phyloP scores from a whole-genome alignment of 208 protist genomes.

The Wallacemonas collosoma region DNA sequence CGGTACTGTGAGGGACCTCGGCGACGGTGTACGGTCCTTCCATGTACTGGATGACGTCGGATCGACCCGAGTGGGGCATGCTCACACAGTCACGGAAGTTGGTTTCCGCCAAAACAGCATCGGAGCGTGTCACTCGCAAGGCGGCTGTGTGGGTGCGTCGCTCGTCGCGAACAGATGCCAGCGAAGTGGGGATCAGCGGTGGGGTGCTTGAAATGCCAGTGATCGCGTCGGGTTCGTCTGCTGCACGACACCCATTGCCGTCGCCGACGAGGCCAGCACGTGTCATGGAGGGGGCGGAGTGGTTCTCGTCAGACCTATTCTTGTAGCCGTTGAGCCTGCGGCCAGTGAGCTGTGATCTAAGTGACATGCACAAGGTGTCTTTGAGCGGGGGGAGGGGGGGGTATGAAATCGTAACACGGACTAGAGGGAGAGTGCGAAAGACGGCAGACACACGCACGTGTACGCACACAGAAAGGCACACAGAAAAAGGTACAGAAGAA shows the following conservation, averaged over 20 bases:
- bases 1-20: not conserved
- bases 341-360: not conserved
- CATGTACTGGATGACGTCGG: slow-evolving; percentile 1
- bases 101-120: not conserved
- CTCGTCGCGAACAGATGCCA: not conserved
- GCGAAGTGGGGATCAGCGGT: not conserved
- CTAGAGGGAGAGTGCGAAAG: no score
- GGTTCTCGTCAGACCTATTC: not conserved
- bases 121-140: not conserved
- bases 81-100: no score
- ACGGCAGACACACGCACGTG: no score
- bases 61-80: no score
- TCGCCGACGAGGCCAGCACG: not conserved
- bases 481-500: no score
- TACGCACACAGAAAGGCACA: no score
- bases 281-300: not conserved
- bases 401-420: not conserved
- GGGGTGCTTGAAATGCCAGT: not conserved
- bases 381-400: no score
- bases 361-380: not conserved
- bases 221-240: not conserved
- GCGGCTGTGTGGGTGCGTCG: not conserved
- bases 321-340: not conserved
- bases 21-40: slow-evolving; percentile 5
- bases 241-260: not conserved